A percentile compares a stretch with the other conserved stretches of the same genome.
These are phyloP conservation scores for Amaranthus tricolor DNA, from an alignment of 179 eudicot species.

Conservation along the genomic window DNA sequence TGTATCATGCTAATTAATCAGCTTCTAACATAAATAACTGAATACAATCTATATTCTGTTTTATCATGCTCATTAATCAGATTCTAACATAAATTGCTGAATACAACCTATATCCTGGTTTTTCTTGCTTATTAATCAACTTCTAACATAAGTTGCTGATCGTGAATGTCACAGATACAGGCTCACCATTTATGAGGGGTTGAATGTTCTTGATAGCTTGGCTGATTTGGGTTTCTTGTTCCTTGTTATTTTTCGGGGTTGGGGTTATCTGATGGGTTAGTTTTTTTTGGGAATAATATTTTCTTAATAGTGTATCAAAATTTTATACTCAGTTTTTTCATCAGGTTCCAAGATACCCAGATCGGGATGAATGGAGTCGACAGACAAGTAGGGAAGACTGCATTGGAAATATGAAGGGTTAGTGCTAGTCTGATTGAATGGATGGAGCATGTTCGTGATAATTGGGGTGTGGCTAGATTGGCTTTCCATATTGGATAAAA, in stretches of 20 bases:
- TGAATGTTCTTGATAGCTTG: background rate
- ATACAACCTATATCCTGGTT: background rate
- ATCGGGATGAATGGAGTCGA: slow-evolving; percentile 26
- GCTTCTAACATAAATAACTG: too few relatives aligned
- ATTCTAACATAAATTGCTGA: background rate
- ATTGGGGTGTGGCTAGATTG: slow-evolving; percentile 11
- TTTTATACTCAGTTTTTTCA: background rate
- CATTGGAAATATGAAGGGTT: slow-evolving; percentile 26
- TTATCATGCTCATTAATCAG: background rate
- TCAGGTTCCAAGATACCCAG: slow-evolving; percentile 35
- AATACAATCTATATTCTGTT: too few relatives aligned
- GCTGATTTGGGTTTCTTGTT: background rate
- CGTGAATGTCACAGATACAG: too few relatives aligned
- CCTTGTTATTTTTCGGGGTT: background rate
- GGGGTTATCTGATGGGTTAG: background rate
- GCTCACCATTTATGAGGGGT: background rate
- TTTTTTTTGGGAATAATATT: background rate
- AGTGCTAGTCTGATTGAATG: slow-evolving; percentile 32
- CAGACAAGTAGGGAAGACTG: slow-evolving; percentile 7
- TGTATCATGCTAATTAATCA: too few relatives aligned
- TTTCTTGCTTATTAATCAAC: too few relatives aligned
- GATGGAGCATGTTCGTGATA: slow-evolving; percentile 15
- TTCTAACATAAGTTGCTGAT: too few relatives aligned
- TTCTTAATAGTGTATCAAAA: background rate
- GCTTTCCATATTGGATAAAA: slow-evolving; percentile 24